Conservation (phyloP, 164 flowering plant genomes). For the Magnolia officinalis region DNA sequence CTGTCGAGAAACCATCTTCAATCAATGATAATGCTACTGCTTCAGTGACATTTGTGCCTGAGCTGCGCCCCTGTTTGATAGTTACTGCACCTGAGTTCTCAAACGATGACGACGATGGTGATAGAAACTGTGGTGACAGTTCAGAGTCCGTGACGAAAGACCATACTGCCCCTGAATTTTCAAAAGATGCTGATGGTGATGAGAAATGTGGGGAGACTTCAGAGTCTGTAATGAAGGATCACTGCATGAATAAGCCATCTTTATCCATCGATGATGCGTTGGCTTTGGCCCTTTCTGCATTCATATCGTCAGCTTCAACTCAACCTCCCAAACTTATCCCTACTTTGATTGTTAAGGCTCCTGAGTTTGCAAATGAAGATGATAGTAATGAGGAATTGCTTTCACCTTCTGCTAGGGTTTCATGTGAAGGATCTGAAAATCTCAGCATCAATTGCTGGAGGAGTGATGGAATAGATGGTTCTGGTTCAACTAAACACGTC, state of each 20-base stretch:
- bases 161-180: conserved; percentile 56
- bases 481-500: not conserved
- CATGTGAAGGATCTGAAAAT: conserved; percentile 7
- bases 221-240: conserved; percentile 17
- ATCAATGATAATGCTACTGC: conserved; percentile 20
- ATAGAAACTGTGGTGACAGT: not conserved
- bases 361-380: conserved; percentile 41
- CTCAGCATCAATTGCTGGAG: not conserved
- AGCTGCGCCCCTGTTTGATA: conserved; percentile 36
- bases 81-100: conserved; percentile 64
- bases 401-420: conserved; percentile 8
- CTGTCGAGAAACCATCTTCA: conserved; percentile 14
- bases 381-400: conserved; percentile 10
- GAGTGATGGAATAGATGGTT: conserved; percentile 7
- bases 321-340: conserved; percentile 23
- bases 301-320: conserved; percentile 35
- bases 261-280: conserved; percentile 75
- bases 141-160: conserved; percentile 2
- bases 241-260: conserved; percentile 22
- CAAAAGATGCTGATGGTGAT: conserved; percentile 10
- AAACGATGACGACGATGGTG: conserved; percentile 39
- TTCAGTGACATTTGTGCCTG: conserved; percentile 14
- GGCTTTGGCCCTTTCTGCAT: conserved; percentile 73
- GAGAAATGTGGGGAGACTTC: conserved; percentile 14
- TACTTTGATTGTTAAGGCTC: conserved; percentile 28